Base-by-base conservation (phyloP, 345 rosid genomes). In the Linum lewisii region DNA sequence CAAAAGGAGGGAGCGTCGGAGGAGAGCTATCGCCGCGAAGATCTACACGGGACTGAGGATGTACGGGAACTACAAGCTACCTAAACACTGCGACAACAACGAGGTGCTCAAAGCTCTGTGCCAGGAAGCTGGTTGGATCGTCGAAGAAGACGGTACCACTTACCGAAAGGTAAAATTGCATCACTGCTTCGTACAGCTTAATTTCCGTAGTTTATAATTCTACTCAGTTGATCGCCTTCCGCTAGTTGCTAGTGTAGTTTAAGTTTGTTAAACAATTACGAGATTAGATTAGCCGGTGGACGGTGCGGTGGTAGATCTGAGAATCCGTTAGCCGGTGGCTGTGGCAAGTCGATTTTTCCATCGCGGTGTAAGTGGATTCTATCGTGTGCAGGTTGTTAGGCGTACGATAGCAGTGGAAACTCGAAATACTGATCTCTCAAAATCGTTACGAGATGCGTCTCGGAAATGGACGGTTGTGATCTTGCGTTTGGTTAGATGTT, bases 61-160 rank as follows among this genome's bases (percentile, higher is more conserved):
- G 84, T 84, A 81, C 58, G 97, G 97, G 0, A 86, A 83, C 69
- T 89, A 65, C 78, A 82, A 82, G 80, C 95, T 89, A 6, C 97
- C 97, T 0, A 89, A 89, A 78, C 97, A 89, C 78, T 89, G 92
- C 47, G 97, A 89, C 69, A 89, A 86, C 72, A 89, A 89, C 57
- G 95, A 89, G 49, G 95, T 89, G 42, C 90, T 89, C 70, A 89
- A 84, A 67, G 95, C 97, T 10, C 80, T 89, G 47, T 89, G 97
- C 61, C 72, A 76, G 42, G 97, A 89, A 51, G 97, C 95, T 51
- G 97, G 97, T 32, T 89, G 97, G 97, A 72, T 67, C 60, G 97
- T 86, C 15, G 97, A 89, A 51, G 75, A 73, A 3, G 97, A 89
- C 42, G 97, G 97, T 26, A 89, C 92, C 37, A 89, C 95, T 38